A percentile compares a stretch with the other conserved stretches of the same genome.
phyloP scores from a whole-genome alignment of 805 yeast species.

The Metschnikowia vanudenii region DNA sequence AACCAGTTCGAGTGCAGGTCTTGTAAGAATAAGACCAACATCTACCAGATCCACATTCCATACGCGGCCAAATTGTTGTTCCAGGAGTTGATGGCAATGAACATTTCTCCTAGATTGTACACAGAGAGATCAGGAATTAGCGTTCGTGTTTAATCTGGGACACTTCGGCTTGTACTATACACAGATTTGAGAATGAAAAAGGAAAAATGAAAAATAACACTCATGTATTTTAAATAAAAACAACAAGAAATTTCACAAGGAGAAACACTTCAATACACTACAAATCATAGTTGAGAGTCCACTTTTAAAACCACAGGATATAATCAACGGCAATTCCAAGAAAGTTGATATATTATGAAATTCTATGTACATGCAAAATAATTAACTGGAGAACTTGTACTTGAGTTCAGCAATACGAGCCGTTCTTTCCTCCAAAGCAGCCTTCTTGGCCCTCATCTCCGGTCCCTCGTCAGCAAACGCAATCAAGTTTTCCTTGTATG shows the following conservation, averaged over 20 bases:
- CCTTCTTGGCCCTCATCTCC: slow-evolving; percentile 44
- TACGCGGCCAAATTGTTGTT: slow-evolving; percentile 96
- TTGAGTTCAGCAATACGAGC: slow-evolving; percentile 33
- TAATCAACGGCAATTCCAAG: too few relatives aligned
- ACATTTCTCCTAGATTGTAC: slow-evolving; percentile 93
- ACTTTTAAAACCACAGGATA: too few relatives aligned
- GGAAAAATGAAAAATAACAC: neutral
- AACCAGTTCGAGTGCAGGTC: slow-evolving; percentile 98
- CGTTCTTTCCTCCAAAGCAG: slow-evolving; percentile 38
- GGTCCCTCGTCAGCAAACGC: slow-evolving; percentile 82
- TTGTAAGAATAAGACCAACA: slow-evolving; percentile 97
- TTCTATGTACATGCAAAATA: slow-evolving; percentile 20
- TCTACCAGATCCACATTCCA: slow-evolving; percentile 96
- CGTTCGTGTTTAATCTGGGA: slow-evolving; percentile 28
- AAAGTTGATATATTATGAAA: neutral
- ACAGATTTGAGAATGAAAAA: slow-evolving; percentile 1
- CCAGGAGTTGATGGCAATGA: slow-evolving; percentile 99
- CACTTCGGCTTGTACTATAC: slow-evolving; percentile 11
- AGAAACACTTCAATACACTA: neutral
- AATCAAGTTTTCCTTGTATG: slow-evolving; percentile 76
- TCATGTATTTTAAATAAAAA: neutral
- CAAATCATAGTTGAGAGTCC: too few relatives aligned
- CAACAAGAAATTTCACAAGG: neutral
- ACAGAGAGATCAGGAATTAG: slow-evolving; percentile 79
- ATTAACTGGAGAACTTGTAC: slow-evolving; percentile 24